Evolutionary conservation across 176 grass and related monocot species (phyloP), one percentile per base, ranked within the genome.

Genomic region (Triticum monococcum): DNA sequence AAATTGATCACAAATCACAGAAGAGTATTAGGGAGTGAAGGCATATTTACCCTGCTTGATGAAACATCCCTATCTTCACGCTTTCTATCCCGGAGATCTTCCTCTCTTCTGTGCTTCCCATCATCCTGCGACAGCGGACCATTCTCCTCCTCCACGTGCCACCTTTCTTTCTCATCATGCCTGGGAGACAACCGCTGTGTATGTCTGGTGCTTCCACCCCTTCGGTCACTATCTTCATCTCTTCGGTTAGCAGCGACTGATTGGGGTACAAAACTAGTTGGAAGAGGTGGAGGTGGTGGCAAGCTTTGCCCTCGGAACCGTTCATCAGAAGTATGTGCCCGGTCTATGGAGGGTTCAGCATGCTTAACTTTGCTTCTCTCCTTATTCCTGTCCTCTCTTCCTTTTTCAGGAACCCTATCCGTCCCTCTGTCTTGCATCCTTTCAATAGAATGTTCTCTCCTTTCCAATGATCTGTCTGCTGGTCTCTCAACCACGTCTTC

Each of bases 191-290:
- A 86, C 23, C 91, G 83, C 80, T 87, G 93, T 20, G 81, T 43
- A 87, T 95, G 93, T 69, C 91, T 89, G 56, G 89, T 64, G 41
- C 85, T 89, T 65, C 80, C 76, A 84, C 78, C 71, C 64, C 93
- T 93, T 79, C 81, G 79, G 6, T 95, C 91, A 52, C 81, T 38
- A 61, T 95, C 93, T 65, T 95, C 91, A 83, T 93, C 93, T 86
- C 93, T 92, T 70, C 84, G 84, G 35, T 84, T 85, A n/a, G 83
- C 88, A 82, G 68, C 87, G 60, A 96, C 90, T 66, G 93, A 96
- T 77, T 99, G 94, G 24, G 97, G 97, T 72, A 99, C 97, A 91
- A 99, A 99, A 77, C 97, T 99, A 68, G 92, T 30, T 13, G 97
- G 97, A 83, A 99, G 92, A 26, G 97, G 97, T 67, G 97, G 97